A percentile compares a stretch with the other conserved stretches of the same genome.
phyloP scores from a whole-genome alignment of 2,329 filamentous ascomycete species.

The Cytospora paraplurivora region DNA sequence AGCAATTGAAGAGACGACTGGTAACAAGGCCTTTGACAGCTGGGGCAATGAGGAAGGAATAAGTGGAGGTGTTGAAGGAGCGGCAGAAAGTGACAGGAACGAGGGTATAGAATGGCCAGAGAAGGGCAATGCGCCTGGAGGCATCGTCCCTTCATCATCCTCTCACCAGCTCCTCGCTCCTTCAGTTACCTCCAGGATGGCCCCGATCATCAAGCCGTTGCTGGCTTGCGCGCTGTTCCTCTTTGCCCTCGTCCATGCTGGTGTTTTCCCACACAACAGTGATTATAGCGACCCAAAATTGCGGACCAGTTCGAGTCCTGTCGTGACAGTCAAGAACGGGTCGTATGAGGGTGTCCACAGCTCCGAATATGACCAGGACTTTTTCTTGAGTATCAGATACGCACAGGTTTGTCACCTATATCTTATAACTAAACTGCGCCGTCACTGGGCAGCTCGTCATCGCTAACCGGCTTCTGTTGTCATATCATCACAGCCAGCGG shows the following conservation, averaged over 20 bases:
- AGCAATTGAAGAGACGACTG: background rate
- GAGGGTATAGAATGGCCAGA: slow-evolving; percentile 1
- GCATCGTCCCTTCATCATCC: background rate
- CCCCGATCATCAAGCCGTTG: slow-evolving; percentile 23
- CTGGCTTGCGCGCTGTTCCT: slow-evolving; percentile 24
- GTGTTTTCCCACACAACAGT: slow-evolving; percentile 5
- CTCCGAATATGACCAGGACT: slow-evolving; percentile 47
- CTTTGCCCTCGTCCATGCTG: slow-evolving; percentile 17
- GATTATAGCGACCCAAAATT: slow-evolving; percentile 25
- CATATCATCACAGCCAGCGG: slow-evolving; percentile 15
- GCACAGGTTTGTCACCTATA: slow-evolving; percentile 45
- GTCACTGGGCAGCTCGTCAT: slow-evolving; percentile 38
- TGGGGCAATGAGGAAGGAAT: background rate
- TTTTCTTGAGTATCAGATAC: slow-evolving; percentile 59
- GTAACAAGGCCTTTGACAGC: background rate
- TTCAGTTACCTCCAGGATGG: slow-evolving; percentile 21
- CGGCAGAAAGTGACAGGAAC: background rate
- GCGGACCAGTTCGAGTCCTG: slow-evolving; percentile 3
- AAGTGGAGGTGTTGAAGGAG: background rate
- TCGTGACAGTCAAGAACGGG: slow-evolving; percentile 38
- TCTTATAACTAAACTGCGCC: background rate
- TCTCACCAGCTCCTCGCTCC: background rate
- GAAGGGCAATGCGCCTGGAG: background rate
- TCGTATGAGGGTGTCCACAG: slow-evolving; percentile 41
- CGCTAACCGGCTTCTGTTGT: slow-evolving; percentile 40